Conservation (phyloP, 106 monocot genomes). For the Gastrodia elata region DNA sequence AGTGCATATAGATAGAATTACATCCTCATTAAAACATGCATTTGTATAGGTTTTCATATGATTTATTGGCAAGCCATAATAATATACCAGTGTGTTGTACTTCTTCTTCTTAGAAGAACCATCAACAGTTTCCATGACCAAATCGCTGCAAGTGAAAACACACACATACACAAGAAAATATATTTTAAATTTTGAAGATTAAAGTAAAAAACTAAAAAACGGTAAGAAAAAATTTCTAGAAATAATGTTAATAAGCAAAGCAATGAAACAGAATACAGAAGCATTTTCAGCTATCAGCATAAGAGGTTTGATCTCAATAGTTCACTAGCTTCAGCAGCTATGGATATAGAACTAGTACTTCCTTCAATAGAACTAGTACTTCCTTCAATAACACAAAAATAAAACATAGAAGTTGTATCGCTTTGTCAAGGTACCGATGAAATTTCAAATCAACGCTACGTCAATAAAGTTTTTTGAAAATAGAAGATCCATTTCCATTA, state of each 20-base stretch:
- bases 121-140: constrained; percentile 19
- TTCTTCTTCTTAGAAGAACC: constrained; percentile 39
- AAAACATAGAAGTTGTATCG: neutral
- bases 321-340: neutral
- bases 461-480: no score
- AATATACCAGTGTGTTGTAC: constrained; percentile 46
- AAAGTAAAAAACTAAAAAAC: neutral
- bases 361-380: neutral
- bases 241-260: neutral
- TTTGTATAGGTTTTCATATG: neutral
- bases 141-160: constrained; percentile 37
- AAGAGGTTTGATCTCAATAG: neutral
- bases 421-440: neutral
- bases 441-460: neutral
- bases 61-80: neutral
- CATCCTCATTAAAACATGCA: neutral
- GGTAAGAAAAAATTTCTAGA: no score
- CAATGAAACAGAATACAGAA: neutral
- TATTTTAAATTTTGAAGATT: neutral
- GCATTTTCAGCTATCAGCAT: neutral
- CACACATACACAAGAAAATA: no score
- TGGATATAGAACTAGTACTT: neutral
- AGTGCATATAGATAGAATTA: neutral
- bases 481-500: no score
- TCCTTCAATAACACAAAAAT: neutral